phyloP scores from a whole-genome alignment of 164 flowering plant species.

The Berberis vulgaris region DNA sequence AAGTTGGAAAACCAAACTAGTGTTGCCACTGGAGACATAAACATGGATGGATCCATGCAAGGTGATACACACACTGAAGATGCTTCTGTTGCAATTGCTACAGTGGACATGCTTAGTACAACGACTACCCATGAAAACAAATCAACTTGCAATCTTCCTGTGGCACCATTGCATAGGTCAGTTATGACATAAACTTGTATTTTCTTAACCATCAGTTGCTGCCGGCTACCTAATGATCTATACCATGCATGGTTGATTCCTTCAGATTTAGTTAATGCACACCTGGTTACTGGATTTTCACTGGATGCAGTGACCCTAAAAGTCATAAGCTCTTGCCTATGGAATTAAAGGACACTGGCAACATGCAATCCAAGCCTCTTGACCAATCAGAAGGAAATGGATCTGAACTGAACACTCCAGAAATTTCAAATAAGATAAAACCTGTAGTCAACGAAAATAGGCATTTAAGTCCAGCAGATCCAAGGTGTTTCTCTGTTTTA shows the following conservation, averaged over 20 bases:
- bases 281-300: slow-evolving; percentile 1
- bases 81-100: slow-evolving; percentile 10
- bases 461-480: no score
- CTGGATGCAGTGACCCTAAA: slow-evolving; percentile 22
- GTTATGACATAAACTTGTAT: slow-evolving; percentile 1
- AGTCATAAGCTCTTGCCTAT: no score
- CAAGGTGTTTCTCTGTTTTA: no score
- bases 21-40: slow-evolving; percentile 3
- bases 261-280: no score
- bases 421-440: no score
- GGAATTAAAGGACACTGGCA: no score
- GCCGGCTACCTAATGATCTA: neutral
- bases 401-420: no score
- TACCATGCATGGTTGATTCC: neutral
- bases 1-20: slow-evolving; percentile 7
- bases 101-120: slow-evolving; percentile 10
- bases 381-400: no score
- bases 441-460: no score
- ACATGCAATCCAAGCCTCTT: no score
- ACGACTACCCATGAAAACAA: slow-evolving; percentile 10
- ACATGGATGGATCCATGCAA: slow-evolving; percentile 9
- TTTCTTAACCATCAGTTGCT: neutral
- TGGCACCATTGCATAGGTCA: slow-evolving; percentile 26
- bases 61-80: slow-evolving; percentile 15
- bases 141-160: slow-evolving; percentile 13